These are phyloP conservation scores for Cytospora mali DNA, from an alignment of 2,329 filamentous ascomycete genomes.

Conservation along the genomic window DNA sequence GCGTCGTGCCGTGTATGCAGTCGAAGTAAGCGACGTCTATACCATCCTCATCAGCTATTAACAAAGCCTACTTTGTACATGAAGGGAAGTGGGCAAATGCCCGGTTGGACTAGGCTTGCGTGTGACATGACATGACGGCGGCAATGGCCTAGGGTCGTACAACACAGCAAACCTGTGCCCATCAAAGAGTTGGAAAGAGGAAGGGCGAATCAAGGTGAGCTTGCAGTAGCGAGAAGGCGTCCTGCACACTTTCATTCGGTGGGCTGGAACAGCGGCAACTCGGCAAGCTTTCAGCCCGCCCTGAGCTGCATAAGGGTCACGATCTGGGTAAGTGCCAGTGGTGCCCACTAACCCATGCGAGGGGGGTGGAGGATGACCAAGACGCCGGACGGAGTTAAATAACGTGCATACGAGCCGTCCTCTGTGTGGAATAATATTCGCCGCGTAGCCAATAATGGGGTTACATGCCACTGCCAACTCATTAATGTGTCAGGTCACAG, in stretches of 20 bases:
- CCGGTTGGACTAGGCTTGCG: background rate
- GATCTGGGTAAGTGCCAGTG: background rate
- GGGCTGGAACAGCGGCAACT: background rate
- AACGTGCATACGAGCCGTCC: too few species aligned
- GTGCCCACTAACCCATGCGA: background rate
- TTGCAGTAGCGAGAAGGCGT: background rate
- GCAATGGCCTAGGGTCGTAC: constrained; percentile 1
- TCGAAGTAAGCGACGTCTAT: background rate
- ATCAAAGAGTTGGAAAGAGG: constrained; percentile 5
- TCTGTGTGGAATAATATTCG: too few species aligned
- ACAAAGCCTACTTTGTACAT: background rate
- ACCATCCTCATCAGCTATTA: too few species aligned
- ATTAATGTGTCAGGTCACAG: background rate
- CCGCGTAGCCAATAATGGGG: too few species aligned
- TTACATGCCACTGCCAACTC: background rate
- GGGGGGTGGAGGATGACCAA: too few species aligned
- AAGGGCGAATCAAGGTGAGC: background rate
- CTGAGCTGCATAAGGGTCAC: background rate
- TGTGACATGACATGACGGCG: background rate
- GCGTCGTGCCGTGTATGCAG: background rate
- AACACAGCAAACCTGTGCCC: constrained; percentile 20
- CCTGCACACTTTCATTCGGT: constrained; percentile 9
- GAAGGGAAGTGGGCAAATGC: background rate
- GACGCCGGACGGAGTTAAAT: too few species aligned
- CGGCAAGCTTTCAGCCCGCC: background rate